Conservation (phyloP, 1,284 basidiomycete genomes). For the Apiotrichum gamsii region DNA sequence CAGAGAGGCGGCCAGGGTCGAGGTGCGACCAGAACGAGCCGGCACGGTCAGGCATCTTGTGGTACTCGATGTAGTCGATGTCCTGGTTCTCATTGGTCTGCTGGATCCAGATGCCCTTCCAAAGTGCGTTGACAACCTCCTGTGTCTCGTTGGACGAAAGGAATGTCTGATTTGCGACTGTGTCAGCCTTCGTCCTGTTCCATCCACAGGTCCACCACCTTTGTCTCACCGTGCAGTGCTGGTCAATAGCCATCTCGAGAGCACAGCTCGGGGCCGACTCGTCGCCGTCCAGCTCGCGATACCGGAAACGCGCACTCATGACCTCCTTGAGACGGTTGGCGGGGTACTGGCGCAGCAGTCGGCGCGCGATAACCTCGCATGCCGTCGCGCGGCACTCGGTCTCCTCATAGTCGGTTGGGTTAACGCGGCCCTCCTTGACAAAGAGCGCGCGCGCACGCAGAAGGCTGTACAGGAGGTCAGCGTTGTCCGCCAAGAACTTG, state of each 20-base stretch:
- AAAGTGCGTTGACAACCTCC: conserved; percentile 57
- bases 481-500: not conserved
- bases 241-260: conserved; percentile 75
- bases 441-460: conserved; percentile 74
- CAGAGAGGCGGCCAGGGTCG: conserved; percentile 69
- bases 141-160: conserved; percentile 81
- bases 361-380: conserved; percentile 80
- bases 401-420: conserved; percentile 72
- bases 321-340: conserved; percentile 60
- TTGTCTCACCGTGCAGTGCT: conserved; percentile 49
- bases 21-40: conserved; percentile 63
- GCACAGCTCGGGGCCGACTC: conserved; percentile 66
- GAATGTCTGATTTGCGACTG: conserved; percentile 62
- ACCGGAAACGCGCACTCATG: conserved; percentile 67
- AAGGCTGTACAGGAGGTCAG: conserved; percentile 60
- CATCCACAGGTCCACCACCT: not conserved
- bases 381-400: conserved; percentile 73
- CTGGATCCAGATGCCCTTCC: conserved; percentile 76
- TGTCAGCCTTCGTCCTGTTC: too few relatives aligned
- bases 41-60: conserved; percentile 29
- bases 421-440: conserved; percentile 50
- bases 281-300: conserved; percentile 68
- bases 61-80: conserved; percentile 48
- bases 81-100: conserved; percentile 53
- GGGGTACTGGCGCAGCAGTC: conserved; percentile 64